Evolutionary conservation across 2,329 filamentous ascomycete species (phyloP), one percentile per base, ranked within the genome.

Genomic region (Aaosphaeria arxii): DNA sequence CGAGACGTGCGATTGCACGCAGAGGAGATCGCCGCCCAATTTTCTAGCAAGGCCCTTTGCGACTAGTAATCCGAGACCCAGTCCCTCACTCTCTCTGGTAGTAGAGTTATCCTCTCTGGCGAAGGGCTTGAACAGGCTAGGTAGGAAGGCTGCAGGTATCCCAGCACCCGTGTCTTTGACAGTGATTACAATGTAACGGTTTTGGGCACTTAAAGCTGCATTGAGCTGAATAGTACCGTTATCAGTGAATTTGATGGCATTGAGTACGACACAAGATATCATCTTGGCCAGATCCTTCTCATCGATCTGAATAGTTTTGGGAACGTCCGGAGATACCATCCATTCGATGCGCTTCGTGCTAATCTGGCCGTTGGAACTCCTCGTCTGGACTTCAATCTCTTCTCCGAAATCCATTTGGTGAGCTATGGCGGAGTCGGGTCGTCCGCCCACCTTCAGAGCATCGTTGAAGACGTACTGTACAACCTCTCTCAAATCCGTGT

Each of bases 211-310:
- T 39, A 84, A 71, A 5, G 73, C 76, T 4, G 79, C 81, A 42
- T 67, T 68, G 9, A 88, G 70, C 2, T 70, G 77, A 47, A 89
- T 85, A 9, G 70, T 74, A 5, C 86, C 85, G 46, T 77, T 75
- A 48, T 86, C 82, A 0, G 85, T 88, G 59, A 88, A 88, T 62
- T 88, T 88, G 58, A 87, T 76, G 3, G 85, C 85, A 61, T 88
- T 88, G 30, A 84, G 59, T 39, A 83, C 79, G 3, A 86, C 77
- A 53, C 82, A 84, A 4, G 82, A 85, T 2, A 86, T 77, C 57
- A 85, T 70, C 59, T 86, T 86, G 40, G 79, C 77, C 33, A 86
- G 67, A 51, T 86, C 83, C 55, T 82, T 77, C 61, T 86, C 83
- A 58, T 86, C 83, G 40, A 83, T 76, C 42, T 81, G 72, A 48